Conservation (phyloP, 2,329 filamentous ascomycete species). For the Hypoxylon sp. region DNA sequence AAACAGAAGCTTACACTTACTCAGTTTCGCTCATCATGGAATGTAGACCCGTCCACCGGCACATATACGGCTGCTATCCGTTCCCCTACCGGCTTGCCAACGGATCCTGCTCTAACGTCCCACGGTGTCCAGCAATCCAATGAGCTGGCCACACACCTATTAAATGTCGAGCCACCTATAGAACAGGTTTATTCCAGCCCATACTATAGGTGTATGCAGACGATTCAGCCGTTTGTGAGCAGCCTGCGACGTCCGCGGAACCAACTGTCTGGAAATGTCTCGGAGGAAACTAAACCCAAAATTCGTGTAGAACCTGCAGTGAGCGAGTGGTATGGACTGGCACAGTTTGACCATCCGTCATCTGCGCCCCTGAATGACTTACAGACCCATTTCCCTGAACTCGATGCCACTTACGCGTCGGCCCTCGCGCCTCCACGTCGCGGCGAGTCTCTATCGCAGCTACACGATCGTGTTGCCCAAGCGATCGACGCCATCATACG, state of each 20-base stretch:
- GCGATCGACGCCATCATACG: slow-evolving; percentile 77
- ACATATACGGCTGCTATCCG: slow-evolving; percentile 78
- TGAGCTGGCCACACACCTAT: slow-evolving; percentile 77
- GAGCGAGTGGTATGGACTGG: slow-evolving; percentile 92
- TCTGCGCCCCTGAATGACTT: slow-evolving; percentile 75
- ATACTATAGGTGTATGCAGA: slow-evolving; percentile 90
- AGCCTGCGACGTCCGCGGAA: slow-evolving; percentile 34
- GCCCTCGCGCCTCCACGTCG: slow-evolving; percentile 75
- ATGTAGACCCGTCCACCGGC: slow-evolving; percentile 83
- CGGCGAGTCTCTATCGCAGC: slow-evolving; percentile 82
- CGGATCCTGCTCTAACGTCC: slow-evolving; percentile 87
- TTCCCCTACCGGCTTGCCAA: slow-evolving; percentile 87
- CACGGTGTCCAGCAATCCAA: slow-evolving; percentile 87
- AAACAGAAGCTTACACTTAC: slow-evolving; percentile 40
- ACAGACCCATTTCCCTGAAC: slow-evolving; percentile 73
- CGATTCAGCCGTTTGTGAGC: slow-evolving; percentile 75
- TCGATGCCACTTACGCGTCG: slow-evolving; percentile 69
- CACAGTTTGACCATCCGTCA: slow-evolving; percentile 85
- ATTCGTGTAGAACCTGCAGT: slow-evolving; percentile 69
- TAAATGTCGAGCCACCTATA: slow-evolving; percentile 72
- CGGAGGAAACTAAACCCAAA: slow-evolving; percentile 46
- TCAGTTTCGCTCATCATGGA: slow-evolving; percentile 92
- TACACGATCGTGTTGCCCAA: slow-evolving; percentile 83
- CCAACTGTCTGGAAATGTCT: slow-evolving; percentile 32
- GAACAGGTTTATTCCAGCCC: slow-evolving; percentile 85